Evolutionary conservation across 148 eudicot species (phyloP).

Genomic region (Fagopyrum tataricum): DNA sequence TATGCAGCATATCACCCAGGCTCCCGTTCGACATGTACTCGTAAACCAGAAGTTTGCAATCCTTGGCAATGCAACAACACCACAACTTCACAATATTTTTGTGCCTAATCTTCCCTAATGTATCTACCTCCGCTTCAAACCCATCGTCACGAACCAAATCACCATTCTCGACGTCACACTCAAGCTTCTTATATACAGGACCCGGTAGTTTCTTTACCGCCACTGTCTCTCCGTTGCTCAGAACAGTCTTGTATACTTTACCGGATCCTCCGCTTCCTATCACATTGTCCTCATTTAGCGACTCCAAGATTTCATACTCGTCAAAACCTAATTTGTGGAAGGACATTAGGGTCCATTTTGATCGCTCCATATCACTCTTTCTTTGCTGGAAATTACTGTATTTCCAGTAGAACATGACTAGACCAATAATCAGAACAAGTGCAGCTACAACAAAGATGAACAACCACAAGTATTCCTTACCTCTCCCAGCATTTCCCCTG

Average conservation of each 20-base stretch:
- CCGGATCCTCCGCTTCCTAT: constrained; percentile 84
- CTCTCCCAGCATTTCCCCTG: constrained; percentile 19
- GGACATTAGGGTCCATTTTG: constrained; percentile 83
- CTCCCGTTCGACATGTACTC: constrained; percentile 98
- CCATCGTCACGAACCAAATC: constrained; percentile 35
- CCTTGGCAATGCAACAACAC: constrained; percentile 70
- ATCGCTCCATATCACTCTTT: constrained; percentile 35
- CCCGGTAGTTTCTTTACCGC: constrained; percentile 72
- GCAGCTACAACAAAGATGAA: constrained; percentile 53
- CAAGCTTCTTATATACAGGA: constrained; percentile 21
- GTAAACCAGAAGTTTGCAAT: constrained; percentile 67
- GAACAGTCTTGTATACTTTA: constrained; percentile 75
- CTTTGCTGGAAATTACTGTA: constrained; percentile 41
- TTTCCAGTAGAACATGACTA: constrained; percentile 49
- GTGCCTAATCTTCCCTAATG: constrained; percentile 82
- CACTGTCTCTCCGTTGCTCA: constrained; percentile 66
- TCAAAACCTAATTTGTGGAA: constrained; percentile 81
- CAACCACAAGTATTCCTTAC: constrained; percentile 45
- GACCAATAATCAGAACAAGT: constrained; percentile 42
- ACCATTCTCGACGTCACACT: constrained; percentile 38
- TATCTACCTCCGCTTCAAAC: constrained; percentile 79
- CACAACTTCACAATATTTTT: constrained; percentile 85
- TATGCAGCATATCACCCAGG: constrained; percentile 74
- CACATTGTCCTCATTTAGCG: constrained; percentile 74
- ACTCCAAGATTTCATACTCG: constrained; percentile 68